phyloP scores from a whole-genome alignment of 2,329 filamentous ascomycete species.

The Zasmidium angulare region DNA sequence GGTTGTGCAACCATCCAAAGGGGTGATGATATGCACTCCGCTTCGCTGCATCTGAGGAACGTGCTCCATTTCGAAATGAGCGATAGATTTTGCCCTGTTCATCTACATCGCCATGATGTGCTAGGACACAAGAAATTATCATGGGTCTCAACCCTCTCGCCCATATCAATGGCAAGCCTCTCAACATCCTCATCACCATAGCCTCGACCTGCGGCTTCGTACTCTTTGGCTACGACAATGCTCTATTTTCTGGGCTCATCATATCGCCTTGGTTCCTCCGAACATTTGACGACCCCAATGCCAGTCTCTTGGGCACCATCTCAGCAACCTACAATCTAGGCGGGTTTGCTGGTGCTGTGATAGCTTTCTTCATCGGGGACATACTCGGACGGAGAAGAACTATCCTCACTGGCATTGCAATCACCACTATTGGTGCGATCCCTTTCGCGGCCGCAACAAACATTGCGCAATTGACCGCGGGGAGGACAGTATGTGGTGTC shows the following conservation, averaged over 20 bases:
- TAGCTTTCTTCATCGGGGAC: constrained; percentile 12
- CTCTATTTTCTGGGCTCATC: constrained; percentile 12
- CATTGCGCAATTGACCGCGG: constrained; percentile 53
- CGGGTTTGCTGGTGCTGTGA: constrained; percentile 7
- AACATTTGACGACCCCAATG: constrained; percentile 6
- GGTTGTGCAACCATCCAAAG: not conserved
- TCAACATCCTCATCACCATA: constrained; percentile 13
- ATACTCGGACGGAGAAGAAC: constrained; percentile 42
- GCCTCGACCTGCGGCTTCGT: constrained; percentile 15
- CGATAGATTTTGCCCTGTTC: not conserved
- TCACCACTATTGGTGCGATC: constrained; percentile 44
- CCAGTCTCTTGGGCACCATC: constrained; percentile 6
- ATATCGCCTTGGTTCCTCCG: constrained; percentile 12
- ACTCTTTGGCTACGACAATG: constrained; percentile 15
- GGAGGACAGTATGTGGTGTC: constrained; percentile 50
- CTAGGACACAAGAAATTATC: not conserved
- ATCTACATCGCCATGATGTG: not conserved
- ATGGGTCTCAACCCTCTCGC: constrained; percentile 7
- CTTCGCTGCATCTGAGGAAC: no score
- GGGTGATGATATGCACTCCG: not conserved
- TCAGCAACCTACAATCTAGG: constrained; percentile 12
- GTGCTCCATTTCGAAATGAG: no score
- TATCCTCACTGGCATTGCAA: constrained; percentile 41
- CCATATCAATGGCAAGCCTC: constrained; percentile 1
- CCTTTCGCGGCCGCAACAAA: constrained; percentile 39